Evolutionary conservation across 805 yeast genomes (phyloP).

Genomic region (Debaryomyces maramus): DNA sequence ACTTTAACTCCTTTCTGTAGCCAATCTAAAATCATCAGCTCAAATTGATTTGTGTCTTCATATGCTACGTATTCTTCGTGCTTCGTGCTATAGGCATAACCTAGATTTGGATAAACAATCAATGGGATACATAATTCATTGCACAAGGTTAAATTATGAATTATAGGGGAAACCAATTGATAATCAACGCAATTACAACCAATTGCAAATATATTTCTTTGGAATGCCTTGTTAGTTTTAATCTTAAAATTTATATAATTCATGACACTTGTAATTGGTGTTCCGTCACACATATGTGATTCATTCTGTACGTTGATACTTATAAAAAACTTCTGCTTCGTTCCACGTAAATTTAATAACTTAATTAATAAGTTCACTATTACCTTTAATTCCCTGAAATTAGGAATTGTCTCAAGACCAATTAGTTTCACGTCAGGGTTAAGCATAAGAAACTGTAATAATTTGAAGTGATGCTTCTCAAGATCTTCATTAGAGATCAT

Average conservation of each 20-base stretch:
- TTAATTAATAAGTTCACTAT: conserved; percentile 39
- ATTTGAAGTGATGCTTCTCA: conserved; percentile 48
- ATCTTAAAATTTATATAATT: conserved; percentile 15
- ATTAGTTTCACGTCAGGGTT: conserved; percentile 52
- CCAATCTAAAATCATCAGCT: conserved; percentile 41
- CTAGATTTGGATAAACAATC: conserved; percentile 73
- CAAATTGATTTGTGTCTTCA: conserved; percentile 33
- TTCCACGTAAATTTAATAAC: conserved; percentile 11
- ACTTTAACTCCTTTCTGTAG: conserved; percentile 36
- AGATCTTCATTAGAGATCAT: conserved; percentile 38
- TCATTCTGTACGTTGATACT: conserved; percentile 32
- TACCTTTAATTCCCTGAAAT: conserved; percentile 53
- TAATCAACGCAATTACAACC: conserved; percentile 73
- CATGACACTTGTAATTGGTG: conserved; percentile 23
- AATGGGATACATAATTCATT: conserved; percentile 34
- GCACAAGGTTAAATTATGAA: conserved; percentile 29
- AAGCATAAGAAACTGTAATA: conserved; percentile 36
- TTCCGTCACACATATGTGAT: conserved; percentile 31
- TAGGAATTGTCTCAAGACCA: conserved; percentile 75
- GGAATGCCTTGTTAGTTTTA: conserved; percentile 8
- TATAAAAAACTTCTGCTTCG: conserved; percentile 45
- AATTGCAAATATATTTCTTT: conserved; percentile 42
- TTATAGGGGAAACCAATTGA: conserved; percentile 38
- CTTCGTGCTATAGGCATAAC: conserved; percentile 58
- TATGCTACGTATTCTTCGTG: conserved; percentile 29